phyloP scores from a whole-genome alignment of 1,284 basidiomycete species.

The Irpex rosettiformis region DNA sequence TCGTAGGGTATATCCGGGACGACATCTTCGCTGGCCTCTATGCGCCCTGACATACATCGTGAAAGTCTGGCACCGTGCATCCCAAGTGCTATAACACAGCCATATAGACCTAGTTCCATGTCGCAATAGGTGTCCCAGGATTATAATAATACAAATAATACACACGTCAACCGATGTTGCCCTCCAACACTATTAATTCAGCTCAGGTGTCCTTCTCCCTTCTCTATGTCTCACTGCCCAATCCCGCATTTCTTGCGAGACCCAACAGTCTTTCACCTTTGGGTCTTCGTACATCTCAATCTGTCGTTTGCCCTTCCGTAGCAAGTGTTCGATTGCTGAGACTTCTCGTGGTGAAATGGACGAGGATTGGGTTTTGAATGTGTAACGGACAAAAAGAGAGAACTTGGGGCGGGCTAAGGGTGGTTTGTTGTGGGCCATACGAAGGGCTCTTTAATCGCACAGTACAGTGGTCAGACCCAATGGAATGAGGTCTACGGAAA shows the following conservation, averaged over 20 bases:
- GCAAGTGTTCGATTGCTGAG: constrained; percentile 65
- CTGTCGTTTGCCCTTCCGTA: constrained; percentile 62
- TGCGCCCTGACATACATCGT: too few species aligned
- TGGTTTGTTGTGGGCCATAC: constrained; percentile 70
- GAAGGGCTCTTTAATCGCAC: constrained; percentile 52
- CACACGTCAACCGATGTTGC: constrained; percentile 6
- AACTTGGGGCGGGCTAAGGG: constrained; percentile 55
- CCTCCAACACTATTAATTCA: not conserved
- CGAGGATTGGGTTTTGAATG: constrained; percentile 60
- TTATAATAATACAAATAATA: constrained; percentile 12
- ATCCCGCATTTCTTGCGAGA: constrained; percentile 60
- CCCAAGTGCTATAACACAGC: too few species aligned
- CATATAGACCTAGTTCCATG: too few species aligned
- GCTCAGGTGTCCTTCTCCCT: not conserved
- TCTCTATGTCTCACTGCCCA: constrained; percentile 44
- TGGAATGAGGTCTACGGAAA: too few species aligned
- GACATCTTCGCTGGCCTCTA: not conserved
- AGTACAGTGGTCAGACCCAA: not conserved
- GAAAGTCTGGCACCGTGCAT: too few species aligned
- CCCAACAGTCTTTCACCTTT: constrained; percentile 67
- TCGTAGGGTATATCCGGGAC: constrained; percentile 1
- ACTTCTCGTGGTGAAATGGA: constrained; percentile 62
- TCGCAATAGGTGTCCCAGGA: not conserved
- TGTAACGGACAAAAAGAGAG: constrained; percentile 60
- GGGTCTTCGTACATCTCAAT: constrained; percentile 65